These are phyloP conservation scores for Epichloe uncinata DNA, from an alignment of 2,329 filamentous ascomycete genomes.

Conservation along the genomic window DNA sequence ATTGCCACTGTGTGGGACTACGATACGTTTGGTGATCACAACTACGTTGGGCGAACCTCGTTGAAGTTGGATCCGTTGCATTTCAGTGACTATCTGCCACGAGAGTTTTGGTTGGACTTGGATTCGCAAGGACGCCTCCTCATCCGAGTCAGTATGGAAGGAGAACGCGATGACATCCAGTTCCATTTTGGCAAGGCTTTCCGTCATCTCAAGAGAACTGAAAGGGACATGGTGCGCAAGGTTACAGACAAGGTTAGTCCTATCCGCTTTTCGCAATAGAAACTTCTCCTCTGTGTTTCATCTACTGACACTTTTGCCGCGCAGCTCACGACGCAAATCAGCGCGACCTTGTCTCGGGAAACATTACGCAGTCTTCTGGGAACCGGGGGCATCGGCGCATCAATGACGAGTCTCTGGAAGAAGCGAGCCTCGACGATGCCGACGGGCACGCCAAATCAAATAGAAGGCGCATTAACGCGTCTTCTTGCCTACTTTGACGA, in stretches of 20 bases:
- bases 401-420: conserved; percentile 57
- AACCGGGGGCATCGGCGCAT: conserved; percentile 54
- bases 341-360: conserved; percentile 70
- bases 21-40: conserved; percentile 92
- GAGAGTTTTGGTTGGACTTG: conserved; percentile 95
- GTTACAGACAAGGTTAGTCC: conserved; percentile 82
- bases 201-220: conserved; percentile 83
- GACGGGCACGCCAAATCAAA: conserved; percentile 54
- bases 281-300: background rate
- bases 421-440: conserved; percentile 42
- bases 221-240: conserved; percentile 94
- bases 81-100: conserved; percentile 88
- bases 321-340: conserved; percentile 85
- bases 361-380: conserved; percentile 64
- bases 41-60: conserved; percentile 93
- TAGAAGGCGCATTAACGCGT: conserved; percentile 69
- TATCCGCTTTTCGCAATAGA: background rate
- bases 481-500: conserved; percentile 94
- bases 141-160: conserved; percentile 94
- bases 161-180: conserved; percentile 93
- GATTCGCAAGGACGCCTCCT: conserved; percentile 82
- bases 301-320: conserved; percentile 1
- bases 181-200: conserved; percentile 98
- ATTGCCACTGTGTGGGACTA: conserved; percentile 98
- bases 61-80: conserved; percentile 96